Percentiles rank a stretch among this genome's conserved stretches.
phyloP scores from a whole-genome alignment of 2,329 filamentous ascomycete species.

The Gyromitra esculenta region DNA sequence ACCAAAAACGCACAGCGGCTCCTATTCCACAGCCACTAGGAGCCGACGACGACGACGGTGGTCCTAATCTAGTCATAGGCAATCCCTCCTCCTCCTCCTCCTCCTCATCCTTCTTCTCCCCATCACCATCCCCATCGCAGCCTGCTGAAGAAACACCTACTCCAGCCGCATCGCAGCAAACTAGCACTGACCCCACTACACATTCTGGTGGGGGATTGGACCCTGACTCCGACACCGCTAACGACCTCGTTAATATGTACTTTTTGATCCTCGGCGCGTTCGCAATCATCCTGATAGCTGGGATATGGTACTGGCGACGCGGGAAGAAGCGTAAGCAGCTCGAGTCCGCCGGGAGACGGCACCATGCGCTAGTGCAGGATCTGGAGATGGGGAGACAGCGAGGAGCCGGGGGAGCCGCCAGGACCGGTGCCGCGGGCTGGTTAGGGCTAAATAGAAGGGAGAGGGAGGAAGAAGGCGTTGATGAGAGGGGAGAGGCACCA shows the following conservation, averaged over 20 bases:
- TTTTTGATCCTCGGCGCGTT: constrained; percentile 30
- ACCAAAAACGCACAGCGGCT: not conserved
- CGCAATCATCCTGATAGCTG: constrained; percentile 7
- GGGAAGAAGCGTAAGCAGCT: constrained; percentile 1
- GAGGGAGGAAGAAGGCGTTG: constrained; percentile 13
- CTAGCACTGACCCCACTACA: not conserved
- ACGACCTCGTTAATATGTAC: constrained; percentile 38
- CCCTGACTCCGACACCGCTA: not conserved
- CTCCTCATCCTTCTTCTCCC: not conserved
- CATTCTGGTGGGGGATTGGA: not conserved
- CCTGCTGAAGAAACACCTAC: not conserved
- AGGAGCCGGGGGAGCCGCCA: not conserved
- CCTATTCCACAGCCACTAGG: not conserved
- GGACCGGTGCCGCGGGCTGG: not conserved
- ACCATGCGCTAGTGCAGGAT: constrained; percentile 25
- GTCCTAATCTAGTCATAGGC: not conserved
- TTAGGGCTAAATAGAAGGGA: not conserved
- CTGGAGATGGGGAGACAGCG: constrained; percentile 22
- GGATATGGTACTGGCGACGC: constrained; percentile 34
- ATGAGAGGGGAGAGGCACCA: constrained; percentile 32
- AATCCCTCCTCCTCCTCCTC: not conserved
- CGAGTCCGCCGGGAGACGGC: constrained; percentile 2
- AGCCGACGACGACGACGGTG: not conserved
- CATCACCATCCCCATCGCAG: not conserved
- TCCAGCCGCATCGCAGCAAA: not conserved